Base-by-base conservation (phyloP, 768 basidiomycete genomes). In the Dioszegia aurantiaca region DNA sequence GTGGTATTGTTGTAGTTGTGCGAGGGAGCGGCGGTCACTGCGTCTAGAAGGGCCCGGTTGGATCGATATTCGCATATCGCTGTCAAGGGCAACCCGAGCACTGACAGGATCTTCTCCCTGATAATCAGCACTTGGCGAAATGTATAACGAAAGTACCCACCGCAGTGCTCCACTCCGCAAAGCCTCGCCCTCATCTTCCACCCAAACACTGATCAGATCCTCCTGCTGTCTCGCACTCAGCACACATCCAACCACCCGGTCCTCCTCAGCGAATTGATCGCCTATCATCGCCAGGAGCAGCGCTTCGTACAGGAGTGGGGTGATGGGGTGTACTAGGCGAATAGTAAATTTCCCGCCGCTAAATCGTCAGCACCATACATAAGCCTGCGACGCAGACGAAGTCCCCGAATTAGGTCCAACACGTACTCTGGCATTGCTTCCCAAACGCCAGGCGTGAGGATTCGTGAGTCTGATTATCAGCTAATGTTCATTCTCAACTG, bases 51-150 rank as follows among this genome's bases (percentile, higher is more conserved):
- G 12, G 68, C 63, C 24, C 66, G 60, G 56, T 94, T 94, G 10
- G 90, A 87, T 75, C 94, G 93, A 77, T 95, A 97, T 74, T 97
- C 92, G 85, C 94, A 88, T 60, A 86, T 82, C 1, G 90, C 93
- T 19, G 83, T 80, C 1, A 84, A 69, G 12, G 91, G 86, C 16
- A 97, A 81, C 72, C 85, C 83, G 45, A 97, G 82, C 14, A 90
- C 84, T 66, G 78, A 78, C 45, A 87, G 82, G 64, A 97, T 84
- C 2, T 86, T 87, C 67, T 92, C 90, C 75, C 91, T 93, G 63
- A 23, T 37, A 16, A 19, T 56, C 37, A 49, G 56, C 54, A 58
- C 33, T 33, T 6, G 8, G 14, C 33, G 14, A 14, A 33, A 6
- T 6, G 33, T 33, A 33, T 19, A 30, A 36, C 2, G n/a, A 27